Evolutionary conservation across 345 rosid genomes (phyloP).

Genomic region (Aegle marmelos): DNA sequence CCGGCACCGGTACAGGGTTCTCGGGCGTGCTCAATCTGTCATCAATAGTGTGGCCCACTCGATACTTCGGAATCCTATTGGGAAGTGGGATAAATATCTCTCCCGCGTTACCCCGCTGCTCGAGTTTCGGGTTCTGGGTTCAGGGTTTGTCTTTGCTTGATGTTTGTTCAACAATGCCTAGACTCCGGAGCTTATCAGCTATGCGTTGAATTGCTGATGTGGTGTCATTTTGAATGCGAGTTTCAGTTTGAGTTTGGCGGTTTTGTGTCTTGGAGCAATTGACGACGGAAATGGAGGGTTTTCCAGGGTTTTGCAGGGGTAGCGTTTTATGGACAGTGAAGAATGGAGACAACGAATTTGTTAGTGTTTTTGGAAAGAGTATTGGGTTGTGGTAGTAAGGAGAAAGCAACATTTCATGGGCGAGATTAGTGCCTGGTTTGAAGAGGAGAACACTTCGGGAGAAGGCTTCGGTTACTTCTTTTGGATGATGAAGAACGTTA

Average conservation of each 20-base stretch:
- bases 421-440: not conserved
- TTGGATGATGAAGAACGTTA: not conserved
- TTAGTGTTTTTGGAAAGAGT: constrained; percentile 29
- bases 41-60: constrained; percentile 93
- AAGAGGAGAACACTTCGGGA: not conserved
- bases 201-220: constrained; percentile 79
- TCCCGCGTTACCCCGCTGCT: constrained; percentile 36
- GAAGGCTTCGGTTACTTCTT: not conserved
- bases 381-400: constrained; percentile 21
- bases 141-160: constrained; percentile 2
- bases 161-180: constrained; percentile 58
- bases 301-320: constrained; percentile 7
- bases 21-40: constrained; percentile 93
- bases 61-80: constrained; percentile 49
- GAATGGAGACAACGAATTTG: constrained; percentile 17
- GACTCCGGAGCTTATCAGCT: constrained; percentile 92
- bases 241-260: constrained; percentile 25
- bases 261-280: not conserved
- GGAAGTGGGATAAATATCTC: constrained; percentile 85
- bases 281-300: constrained; percentile 24
- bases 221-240: constrained; percentile 43
- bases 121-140: not conserved
- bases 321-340: constrained; percentile 22
- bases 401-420: constrained; percentile 46
- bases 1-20: constrained; percentile 76